Evolutionary conservation across 129 eudicot species (phyloP), one percentile per base, ranked within the genome.

Genomic region (Flaveria brownii): DNA sequence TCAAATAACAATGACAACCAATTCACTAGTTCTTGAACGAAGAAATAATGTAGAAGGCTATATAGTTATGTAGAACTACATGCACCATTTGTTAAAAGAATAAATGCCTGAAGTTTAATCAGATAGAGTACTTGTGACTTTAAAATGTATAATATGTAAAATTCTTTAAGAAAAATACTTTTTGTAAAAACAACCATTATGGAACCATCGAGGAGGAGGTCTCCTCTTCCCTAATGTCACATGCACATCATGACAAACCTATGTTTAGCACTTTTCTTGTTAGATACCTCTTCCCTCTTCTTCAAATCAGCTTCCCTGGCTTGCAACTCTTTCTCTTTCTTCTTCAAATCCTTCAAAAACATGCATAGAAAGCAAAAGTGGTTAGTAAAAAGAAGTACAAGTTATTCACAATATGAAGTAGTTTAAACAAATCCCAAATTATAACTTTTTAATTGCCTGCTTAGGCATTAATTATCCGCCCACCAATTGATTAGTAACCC

Each of bases 201-300:
- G 61, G 20, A 13, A 49, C 17, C 25, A 2, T 5, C 22, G 6
- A 14, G 28, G 22, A 52, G 28, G 20, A 71, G 6, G 41, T 36
- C 41, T 36, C 41, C 41, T 36, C 41, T 36, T 36, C 41, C 41
- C 25, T 41, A 42, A 60, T 13, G 3, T 8, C 54, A 70, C 7
- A 16, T 75, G 47, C 65, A 69, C 54, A 50, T 30, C 41, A 14
- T 68, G 4, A 61, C 9, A 54, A 12, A 16, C 9, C 56, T 25
- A 77, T 11, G 33, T 23, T 20, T 15, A 59, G 17, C 20, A 69
- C 45, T 18, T 6, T 77, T 33, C 68, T 71, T 54, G 45, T 43
- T n/a, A 10, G 54, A 30, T 87, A 95, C 99, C 97, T 91, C 89
- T 85, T 95, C 99, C 78, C 99, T 86, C 91, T 87, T 89, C 78